A percentile compares a stretch with the other conserved stretches of the same genome.
Conservation (phyloP, 306 rosid genomes). For the Pyrus betulifolia region DNA sequence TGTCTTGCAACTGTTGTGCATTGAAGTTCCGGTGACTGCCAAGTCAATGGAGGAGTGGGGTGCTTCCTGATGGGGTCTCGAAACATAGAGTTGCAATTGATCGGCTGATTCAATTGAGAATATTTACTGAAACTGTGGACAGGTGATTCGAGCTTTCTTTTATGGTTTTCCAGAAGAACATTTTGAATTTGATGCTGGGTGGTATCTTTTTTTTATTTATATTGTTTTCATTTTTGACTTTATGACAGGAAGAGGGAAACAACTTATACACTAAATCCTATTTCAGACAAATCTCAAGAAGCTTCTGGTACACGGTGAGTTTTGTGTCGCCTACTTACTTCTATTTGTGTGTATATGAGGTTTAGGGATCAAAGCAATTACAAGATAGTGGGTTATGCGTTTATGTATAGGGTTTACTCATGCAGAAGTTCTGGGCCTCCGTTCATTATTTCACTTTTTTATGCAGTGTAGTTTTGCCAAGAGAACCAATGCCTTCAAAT, state of each 20-base stretch:
- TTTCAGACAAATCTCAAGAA: constrained; percentile 80
- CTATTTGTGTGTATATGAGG: neutral
- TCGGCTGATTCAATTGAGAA: constrained; percentile 76
- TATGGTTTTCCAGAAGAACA: neutral
- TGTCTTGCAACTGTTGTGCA: constrained; percentile 61
- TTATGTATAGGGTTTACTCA: neutral
- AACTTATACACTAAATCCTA: constrained; percentile 64
- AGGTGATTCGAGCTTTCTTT: constrained; percentile 32
- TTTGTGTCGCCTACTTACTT: neutral
- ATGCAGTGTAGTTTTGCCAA: constrained; percentile 84
- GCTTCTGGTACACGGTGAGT: constrained; percentile 69
- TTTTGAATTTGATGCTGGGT: neutral
- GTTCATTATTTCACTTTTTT: neutral
- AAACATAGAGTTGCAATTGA: constrained; percentile 84
- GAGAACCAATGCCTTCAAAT: constrained; percentile 90
- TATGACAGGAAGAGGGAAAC: constrained; percentile 70
- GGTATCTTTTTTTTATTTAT: neutral
- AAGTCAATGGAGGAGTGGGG: constrained; percentile 89
- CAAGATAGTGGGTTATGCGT: neutral
- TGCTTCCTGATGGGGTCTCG: constrained; percentile 74
- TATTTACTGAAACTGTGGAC: constrained; percentile 64
- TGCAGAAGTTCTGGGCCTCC: neutral
- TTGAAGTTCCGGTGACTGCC: constrained; percentile 55
- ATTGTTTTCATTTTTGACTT: neutral
- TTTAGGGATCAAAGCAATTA: neutral